Conservation (phyloP, 768 basidiomycete species). For the Lentinula detonsa region DNA sequence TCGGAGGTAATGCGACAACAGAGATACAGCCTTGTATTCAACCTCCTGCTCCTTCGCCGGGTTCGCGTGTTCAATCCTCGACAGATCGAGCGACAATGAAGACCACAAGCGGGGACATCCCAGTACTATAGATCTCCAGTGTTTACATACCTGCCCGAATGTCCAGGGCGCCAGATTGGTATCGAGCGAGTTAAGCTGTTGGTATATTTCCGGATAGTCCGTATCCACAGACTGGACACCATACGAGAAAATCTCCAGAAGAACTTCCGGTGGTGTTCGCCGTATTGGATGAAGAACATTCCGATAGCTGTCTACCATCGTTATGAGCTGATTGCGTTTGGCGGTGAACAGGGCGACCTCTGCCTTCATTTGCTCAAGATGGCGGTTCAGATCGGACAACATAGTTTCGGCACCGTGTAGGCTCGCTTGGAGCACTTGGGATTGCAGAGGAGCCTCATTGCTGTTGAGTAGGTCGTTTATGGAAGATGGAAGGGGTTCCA, state of each 20-base stretch:
- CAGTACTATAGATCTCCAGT: neutral
- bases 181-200: neutral
- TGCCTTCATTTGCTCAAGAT: neutral
- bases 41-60: neutral
- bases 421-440: neutral
- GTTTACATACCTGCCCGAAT: neutral
- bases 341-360: neutral
- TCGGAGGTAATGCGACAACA: neutral
- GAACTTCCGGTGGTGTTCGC: neutral
- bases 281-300: neutral
- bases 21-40: neutral
- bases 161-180: neutral
- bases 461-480: neutral
- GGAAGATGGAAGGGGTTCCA: neutral
- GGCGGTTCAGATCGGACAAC: neutral
- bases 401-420: neutral
- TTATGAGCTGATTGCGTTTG: neutral
- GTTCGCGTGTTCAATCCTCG: neutral
- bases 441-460: neutral
- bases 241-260: slow-evolving; percentile 1
- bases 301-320: neutral
- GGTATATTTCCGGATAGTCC: neutral
- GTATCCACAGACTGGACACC: neutral
- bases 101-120: neutral
- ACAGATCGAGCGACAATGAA: neutral